These are phyloP conservation scores for Solanum corneliomulleri DNA, from an alignment of 257 asterid species.

Conservation along the genomic window DNA sequence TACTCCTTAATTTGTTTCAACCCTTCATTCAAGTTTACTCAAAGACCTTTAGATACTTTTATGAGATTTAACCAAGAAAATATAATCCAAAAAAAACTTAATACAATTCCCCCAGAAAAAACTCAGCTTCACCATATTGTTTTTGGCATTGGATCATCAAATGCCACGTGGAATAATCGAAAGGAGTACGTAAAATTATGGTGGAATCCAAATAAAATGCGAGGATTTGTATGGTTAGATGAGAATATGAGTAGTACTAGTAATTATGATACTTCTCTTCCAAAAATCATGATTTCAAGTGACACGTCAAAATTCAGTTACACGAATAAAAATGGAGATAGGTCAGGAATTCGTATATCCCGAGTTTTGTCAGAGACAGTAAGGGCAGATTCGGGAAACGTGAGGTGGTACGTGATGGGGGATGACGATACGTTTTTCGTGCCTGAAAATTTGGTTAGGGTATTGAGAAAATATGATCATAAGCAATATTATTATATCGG, in stretches of 20 bases:
- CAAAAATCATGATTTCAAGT: conserved; percentile 15
- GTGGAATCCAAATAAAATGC: conserved; percentile 20
- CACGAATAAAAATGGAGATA: background rate
- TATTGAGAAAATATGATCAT: conserved; percentile 25
- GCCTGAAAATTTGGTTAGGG: conserved; percentile 23
- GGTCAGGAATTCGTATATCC: conserved; percentile 18
- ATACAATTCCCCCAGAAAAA: background rate
- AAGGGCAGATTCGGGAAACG: conserved; percentile 13
- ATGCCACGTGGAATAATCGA: conserved; percentile 15
- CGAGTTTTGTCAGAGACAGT: conserved; percentile 18
- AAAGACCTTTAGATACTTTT: background rate
- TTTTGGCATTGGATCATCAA: conserved; percentile 34
- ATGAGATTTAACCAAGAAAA: background rate
- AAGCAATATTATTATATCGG: conserved; percentile 27
- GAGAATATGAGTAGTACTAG: background rate
- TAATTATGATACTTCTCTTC: background rate
- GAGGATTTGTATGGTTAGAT: conserved; percentile 35
- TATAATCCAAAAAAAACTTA: background rate
- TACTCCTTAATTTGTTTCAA: background rate
- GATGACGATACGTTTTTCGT: conserved; percentile 38
- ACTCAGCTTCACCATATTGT: conserved; percentile 28
- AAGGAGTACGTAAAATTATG: conserved; percentile 23
- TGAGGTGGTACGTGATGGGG: conserved; percentile 35
- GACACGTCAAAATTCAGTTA: conserved; percentile 16
- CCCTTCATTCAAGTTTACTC: background rate